Base-by-base conservation (phyloP, 495 filamentous ascomycete species). In the Friedmanniomyces endolithicus region DNA sequence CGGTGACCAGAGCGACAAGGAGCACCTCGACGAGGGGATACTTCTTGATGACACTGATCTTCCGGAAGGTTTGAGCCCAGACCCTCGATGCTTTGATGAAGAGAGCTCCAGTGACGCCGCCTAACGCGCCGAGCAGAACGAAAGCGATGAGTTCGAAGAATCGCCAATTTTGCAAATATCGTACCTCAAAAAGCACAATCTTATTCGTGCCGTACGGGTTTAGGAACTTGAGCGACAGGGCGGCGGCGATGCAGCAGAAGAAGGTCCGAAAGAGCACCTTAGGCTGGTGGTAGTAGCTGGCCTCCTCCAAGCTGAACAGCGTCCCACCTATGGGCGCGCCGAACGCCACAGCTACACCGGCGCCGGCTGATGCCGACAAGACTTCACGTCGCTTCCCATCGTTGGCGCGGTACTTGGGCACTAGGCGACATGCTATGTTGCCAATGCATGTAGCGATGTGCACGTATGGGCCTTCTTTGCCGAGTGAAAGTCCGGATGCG, bases 251-350 rank as follows among this genome's bases (percentile, higher is more conserved):
- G 69, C 90, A 98, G 69, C 89, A 95, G 71, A 96, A 98, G 73
- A 98, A 97, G 1, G 92, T 98, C 37, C 92, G 77, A 72, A 98
- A 98, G 2, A 98, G 79, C 1, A 90, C 96, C 70, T 98, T 97
- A n/a, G 92, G 86, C 3, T 90, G 92, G 68, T 96, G 96, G 66
- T 95, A 98, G 68, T 98, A 98, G 67, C 84, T 86, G 63, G 95
- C 88, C 75, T 97, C 90, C 69, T 97, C 90, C 23, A 97, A 71
- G 52, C 88, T 88, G 67, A 97, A 70, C 11, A 70, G 61, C 11
- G 69, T 64, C 39, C 68, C 67, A 11, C 88, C 87, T 48, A 96
- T 84, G 11, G 90, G 90, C 1, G 90, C 89, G 24, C 90, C 90
- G 67, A 97, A 97, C 20, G 90, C 90, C 17, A 97, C 90, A 16